Evolutionary conservation across 176 grass and related monocot species (phyloP).

Genomic region (Typha latifolia): DNA sequence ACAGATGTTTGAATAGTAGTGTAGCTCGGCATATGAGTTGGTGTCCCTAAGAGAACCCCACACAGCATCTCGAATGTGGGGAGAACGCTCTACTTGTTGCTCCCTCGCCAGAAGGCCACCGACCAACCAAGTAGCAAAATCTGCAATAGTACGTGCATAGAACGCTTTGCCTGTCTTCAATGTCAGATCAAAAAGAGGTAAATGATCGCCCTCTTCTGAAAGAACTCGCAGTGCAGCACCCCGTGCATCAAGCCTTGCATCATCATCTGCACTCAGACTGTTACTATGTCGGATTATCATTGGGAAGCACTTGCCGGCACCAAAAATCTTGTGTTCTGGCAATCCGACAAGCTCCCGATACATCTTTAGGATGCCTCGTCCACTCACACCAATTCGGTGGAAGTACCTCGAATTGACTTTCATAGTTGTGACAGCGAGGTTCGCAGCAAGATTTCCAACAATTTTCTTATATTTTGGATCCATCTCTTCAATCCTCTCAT

Average conservation of each 20-base stretch:
- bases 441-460: constrained; percentile 48
- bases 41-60: constrained; percentile 59
- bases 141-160: constrained; percentile 49
- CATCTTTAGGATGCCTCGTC: constrained; percentile 42
- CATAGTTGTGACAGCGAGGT: constrained; percentile 64
- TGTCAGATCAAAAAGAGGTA: constrained; percentile 49
- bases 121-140: constrained; percentile 53
- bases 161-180: constrained; percentile 60
- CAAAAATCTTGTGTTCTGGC: constrained; percentile 55
- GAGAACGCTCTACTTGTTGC: constrained; percentile 42
- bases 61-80: constrained; percentile 56
- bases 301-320: constrained; percentile 33
- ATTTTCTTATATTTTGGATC: constrained; percentile 56
- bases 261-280: constrained; percentile 67
- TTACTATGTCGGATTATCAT: constrained; percentile 63
- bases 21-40: constrained; percentile 46
- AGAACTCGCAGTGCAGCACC: constrained; percentile 54
- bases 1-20: constrained; percentile 71
- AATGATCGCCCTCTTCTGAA: constrained; percentile 30
- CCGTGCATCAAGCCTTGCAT: constrained; percentile 50
- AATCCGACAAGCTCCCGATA: constrained; percentile 33
- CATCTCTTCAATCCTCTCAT: constrained; percentile 61
- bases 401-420: constrained; percentile 73
- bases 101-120: constrained; percentile 62
- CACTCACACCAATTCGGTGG: constrained; percentile 52